These are phyloP conservation scores for Rhodotorula sp. DNA, from an alignment of 1,284 basidiomycete species.

Conservation along the genomic window DNA sequence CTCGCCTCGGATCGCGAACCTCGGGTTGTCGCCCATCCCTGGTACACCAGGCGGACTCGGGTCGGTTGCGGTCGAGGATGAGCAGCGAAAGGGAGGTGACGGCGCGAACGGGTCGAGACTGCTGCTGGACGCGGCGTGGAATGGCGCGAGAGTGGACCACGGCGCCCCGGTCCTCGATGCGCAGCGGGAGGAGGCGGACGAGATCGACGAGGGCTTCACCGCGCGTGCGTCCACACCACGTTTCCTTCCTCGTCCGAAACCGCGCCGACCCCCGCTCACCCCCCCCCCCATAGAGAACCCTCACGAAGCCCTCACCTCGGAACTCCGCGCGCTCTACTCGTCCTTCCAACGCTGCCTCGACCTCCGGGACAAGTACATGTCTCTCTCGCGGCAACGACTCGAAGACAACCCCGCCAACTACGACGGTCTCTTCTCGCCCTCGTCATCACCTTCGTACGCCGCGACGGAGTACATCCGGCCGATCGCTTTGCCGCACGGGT, in stretches of 20 bases:
- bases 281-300: slow-evolving; percentile 18
- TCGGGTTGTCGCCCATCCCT: slow-evolving; percentile 9
- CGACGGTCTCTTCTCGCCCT: slow-evolving; percentile 57
- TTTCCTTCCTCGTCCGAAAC: not conserved
- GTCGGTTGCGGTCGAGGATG: not conserved
- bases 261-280: not conserved
- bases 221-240: slow-evolving; percentile 17
- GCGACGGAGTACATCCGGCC: slow-evolving; percentile 15
- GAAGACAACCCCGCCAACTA: slow-evolving; percentile 89
- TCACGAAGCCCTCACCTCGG: slow-evolving; percentile 44
- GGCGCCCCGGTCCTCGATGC: slow-evolving; percentile 22
- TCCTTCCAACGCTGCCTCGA: slow-evolving; percentile 75
- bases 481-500: slow-evolving; percentile 22
- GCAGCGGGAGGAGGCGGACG: slow-evolving; percentile 32
- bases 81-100: not conserved
- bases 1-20: slow-evolving; percentile 33
- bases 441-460: slow-evolving; percentile 24
- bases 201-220: slow-evolving; percentile 35
- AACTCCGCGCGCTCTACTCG: slow-evolving; percentile 48
- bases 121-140: slow-evolving; percentile 7
- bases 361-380: slow-evolving; percentile 88
- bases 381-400: slow-evolving; percentile 71
- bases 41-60: not conserved
- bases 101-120: not conserved
- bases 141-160: slow-evolving; percentile 6